Percentiles rank a stretch among this genome's conserved stretches.
Conservation (phyloP, 2,329 filamentous ascomycete genomes). For the Aspergillus arachidicola region DNA sequence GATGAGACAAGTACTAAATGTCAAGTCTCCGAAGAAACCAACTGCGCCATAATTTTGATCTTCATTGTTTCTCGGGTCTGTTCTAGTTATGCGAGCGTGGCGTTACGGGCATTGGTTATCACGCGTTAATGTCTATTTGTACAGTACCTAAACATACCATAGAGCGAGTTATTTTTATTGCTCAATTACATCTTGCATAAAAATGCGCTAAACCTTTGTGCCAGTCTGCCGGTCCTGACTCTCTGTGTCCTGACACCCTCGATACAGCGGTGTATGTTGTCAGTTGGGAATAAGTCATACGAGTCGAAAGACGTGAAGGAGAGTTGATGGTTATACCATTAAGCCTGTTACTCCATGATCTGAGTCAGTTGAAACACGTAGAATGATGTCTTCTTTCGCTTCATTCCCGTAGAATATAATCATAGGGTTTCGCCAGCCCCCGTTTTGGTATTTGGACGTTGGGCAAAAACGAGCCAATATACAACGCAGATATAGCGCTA, state of each 20-base stretch:
- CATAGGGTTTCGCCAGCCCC: neutral
- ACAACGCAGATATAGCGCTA: neutral
- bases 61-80: neutral
- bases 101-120: slow-evolving; percentile 14
- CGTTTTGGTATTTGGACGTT: neutral
- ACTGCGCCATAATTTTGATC: slow-evolving; percentile 12
- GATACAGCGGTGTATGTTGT: neutral
- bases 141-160: slow-evolving; percentile 1
- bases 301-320: neutral
- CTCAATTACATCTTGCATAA: neutral
- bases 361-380: neutral
- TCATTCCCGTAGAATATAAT: neutral
- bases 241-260: neutral
- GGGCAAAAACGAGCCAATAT: neutral
- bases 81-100: slow-evolving; percentile 17
- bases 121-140: slow-evolving; percentile 6
- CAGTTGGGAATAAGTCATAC: neutral
- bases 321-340: neutral
- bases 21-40: slow-evolving; percentile 58
- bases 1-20: slow-evolving; percentile 72
- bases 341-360: neutral
- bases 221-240: neutral
- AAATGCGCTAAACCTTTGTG: neutral
- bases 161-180: neutral
- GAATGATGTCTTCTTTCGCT: neutral